Conservation (phyloP, 164 flowering plant genomes). For the Magnolia sinica region DNA sequence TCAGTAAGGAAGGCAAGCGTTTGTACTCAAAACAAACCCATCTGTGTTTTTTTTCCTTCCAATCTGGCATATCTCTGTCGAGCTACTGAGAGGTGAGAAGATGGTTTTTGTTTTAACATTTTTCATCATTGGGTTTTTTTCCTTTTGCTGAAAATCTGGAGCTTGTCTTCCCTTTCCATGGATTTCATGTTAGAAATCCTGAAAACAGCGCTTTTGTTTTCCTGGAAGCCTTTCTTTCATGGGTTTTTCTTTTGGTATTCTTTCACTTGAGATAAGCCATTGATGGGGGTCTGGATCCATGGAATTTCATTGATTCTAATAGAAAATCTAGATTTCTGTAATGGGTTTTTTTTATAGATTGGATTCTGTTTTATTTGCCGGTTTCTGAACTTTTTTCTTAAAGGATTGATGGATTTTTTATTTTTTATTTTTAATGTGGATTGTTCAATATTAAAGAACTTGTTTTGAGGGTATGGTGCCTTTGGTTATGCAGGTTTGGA, state of each 20-base stretch:
- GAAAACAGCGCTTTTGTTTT: background rate
- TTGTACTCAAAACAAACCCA: background rate
- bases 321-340: background rate
- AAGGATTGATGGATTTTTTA: background rate
- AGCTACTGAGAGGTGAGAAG: background rate
- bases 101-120: background rate
- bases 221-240: background rate
- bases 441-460: no score
- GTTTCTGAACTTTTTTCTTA: background rate
- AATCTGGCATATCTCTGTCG: background rate
- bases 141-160: constrained; percentile 3
- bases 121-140: background rate
- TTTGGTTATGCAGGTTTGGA: background rate
- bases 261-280: background rate
- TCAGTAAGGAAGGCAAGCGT: background rate
- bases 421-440: no score
- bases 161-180: background rate
- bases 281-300: background rate
- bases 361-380: background rate
- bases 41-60: background rate
- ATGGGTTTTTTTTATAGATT: background rate
- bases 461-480: no score
- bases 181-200: background rate
- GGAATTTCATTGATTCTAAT: background rate
- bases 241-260: background rate